A percentile compares a stretch with the other conserved stretches of the same genome.
Conservation (phyloP, 805 yeast species). For the Tetrapisispora namnaoensis region DNA sequence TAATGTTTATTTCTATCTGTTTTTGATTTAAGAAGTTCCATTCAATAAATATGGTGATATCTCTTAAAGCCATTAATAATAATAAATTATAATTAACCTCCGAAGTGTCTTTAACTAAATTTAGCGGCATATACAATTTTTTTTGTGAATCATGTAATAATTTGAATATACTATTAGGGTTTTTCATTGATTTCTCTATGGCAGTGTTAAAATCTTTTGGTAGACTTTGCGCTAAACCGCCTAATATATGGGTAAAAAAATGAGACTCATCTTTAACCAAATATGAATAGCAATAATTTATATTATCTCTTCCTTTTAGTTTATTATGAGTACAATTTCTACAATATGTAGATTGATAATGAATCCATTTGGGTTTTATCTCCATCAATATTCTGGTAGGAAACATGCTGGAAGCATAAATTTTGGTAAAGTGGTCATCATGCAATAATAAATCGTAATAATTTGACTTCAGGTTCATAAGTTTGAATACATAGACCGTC, state of each 20-base stretch:
- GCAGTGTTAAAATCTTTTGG: slow-evolving; percentile 10
- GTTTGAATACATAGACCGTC: slow-evolving; percentile 8
- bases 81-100: slow-evolving; percentile 10
- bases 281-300: slow-evolving; percentile 18
- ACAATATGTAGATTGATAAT: slow-evolving; percentile 13
- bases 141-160: slow-evolving; percentile 19
- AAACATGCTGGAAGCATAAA: slow-evolving; percentile 6
- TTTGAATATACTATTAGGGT: slow-evolving; percentile 14
- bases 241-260: slow-evolving; percentile 7
- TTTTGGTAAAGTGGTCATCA: slow-evolving; percentile 20
- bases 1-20: slow-evolving; percentile 22
- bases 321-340: slow-evolving; percentile 25
- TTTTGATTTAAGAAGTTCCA: slow-evolving; percentile 9
- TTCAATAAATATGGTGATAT: slow-evolving; percentile 29
- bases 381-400: slow-evolving; percentile 13
- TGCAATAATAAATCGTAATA: slow-evolving; percentile 1
- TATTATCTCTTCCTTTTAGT: slow-evolving; percentile 11
- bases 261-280: slow-evolving; percentile 8
- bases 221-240: background rate
- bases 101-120: slow-evolving; percentile 5
- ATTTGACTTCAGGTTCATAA: slow-evolving; percentile 13
- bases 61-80: slow-evolving; percentile 32
- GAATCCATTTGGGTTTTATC: slow-evolving; percentile 28
- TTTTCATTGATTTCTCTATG: slow-evolving; percentile 16
- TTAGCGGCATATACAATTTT: slow-evolving; percentile 1